Evolutionary conservation across 176 grass and related monocot species (phyloP), one percentile per base, ranked within the genome.

Genomic region (Themeda triandra): DNA sequence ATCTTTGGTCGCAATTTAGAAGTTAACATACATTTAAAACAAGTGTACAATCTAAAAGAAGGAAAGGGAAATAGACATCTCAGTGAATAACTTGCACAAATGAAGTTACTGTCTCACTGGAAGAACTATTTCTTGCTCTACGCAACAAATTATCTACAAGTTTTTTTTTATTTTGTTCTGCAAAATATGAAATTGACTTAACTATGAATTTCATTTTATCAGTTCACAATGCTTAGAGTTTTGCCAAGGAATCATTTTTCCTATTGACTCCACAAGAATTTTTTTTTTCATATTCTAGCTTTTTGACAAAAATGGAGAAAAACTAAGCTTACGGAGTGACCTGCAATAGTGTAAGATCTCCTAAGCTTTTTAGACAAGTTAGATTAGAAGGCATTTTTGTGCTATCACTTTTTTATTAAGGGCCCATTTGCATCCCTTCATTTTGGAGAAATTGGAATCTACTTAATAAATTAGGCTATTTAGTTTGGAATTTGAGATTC

Each of bases 81-180:
- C 24, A 64, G 18, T 51, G 29, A 83, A 83, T 40, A 60, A 63
- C 63, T 48, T 77, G 40, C 32, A 87, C 28, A 82, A 45, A 44
- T 28, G n/a, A 66, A 62, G 37, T 25, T 41, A 41, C 30, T 67
- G 63, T 45, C 35, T 44, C 54, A 23, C 25, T 31, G 17, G 56
- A 85, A 69, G 8, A 78, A 78, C 45, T 25, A 7, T 71, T 25
- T 71, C 53, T 63, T 63, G 66, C 21, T 71, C 58, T 39, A 28
- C 4, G 12, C 24, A 86, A 69, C 54, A 79, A 78, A 70, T 44
- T 76, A 62, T 79, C n/a, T 40, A 73, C 19, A 51, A 40, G 10
- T 3, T 10, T 10, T 56, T 56, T 69, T 69, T 69, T 7, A 24
- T 69, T 60, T 27, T 36, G 35, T 76, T 9, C 2, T 11, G 0